Base-by-base conservation (phyloP, 2,329 filamentous ascomycete genomes). In the Amphichorda felina region DNA sequence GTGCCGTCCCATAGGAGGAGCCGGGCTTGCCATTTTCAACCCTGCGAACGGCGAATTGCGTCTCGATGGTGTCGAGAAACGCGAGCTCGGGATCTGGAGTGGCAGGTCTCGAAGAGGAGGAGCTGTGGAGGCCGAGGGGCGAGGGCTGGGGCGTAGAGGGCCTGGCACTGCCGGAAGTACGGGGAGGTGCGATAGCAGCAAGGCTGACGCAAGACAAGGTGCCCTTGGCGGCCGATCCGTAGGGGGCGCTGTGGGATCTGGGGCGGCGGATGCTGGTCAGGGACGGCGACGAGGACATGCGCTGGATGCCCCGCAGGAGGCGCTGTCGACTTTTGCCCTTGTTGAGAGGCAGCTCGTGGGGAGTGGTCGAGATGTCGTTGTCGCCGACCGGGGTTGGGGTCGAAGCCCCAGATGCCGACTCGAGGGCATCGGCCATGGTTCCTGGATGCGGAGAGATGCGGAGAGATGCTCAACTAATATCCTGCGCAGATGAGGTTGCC, bases 241-340 rank as follows among this genome's bases (percentile, higher is more conserved):
- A 79, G 8, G 79, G 75, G 48, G 80, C 82, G 49, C 73, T 79
- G 39, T 74, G 70, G 6, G 84, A 79, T 38, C 77, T 70, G 18
- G 75, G 63, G 40, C 81, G 73, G 38, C 75, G 70, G 36, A 77
- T 56, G 39, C 72, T 72, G 28, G 71, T 66, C 34, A 94, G 61
- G 13, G 82, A 83, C 1, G 82, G 79, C 6, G 80, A 85, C 0
- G 86, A 94, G 9, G 83, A 79, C 50, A 93, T 89, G 39, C 84
- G 79, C 42, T 89, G 80, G 33, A 94, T 68, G 22, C 79, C 75
- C 42, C 78, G 76, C 14, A 93, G 63, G 24, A 94, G 58, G 40
- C 79, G 75, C 47, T 79, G 75, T 32, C 82, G 74, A 36, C 30
- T 36, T 19, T 31, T 21, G 9, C 17, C 72, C 53, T 79, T 86